Evolutionary conservation across 805 yeast genomes (phyloP), one percentile per base, ranked within the genome.

Genomic region (Candida yuanshanica): DNA sequence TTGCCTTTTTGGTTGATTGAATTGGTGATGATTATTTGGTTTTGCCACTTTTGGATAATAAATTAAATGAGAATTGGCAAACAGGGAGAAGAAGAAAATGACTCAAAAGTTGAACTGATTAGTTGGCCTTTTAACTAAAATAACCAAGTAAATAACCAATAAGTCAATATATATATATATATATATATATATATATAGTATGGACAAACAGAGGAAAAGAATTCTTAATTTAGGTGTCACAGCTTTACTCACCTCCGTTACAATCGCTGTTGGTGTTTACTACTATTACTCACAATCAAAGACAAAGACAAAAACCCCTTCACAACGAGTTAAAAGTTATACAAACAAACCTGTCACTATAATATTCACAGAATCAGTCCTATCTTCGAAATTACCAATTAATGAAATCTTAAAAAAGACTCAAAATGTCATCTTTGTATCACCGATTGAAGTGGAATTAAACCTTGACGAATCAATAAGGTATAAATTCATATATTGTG

Each of bases 401-500:
- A 40, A 39, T 20, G 59, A 56, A 14, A 55, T 58, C 3, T 33
- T 58, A n/a, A 22, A 16, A 1, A 43, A 55, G 37, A 52, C 59
- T 2, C 42, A 53, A 7, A 63, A 62, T 35, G 50, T 57, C 16
- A 73, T 68, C 3, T 36, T 65, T 1, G 45, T 70, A 2, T 49
- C 69, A 21, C 58, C 63, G 2, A 68, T 72, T 6, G 57, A 53
- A 5, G 42, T 56, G 22, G 26, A 50, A 4, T 12, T 46, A 16
- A 35, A 42, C 4, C 39, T 39, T 25, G 39, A 52, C 11, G 65
- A 69, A 38, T 49, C 73, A 11, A 69, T 77, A 2, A 20, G 11
- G 4, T 48, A 42, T 36, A 54, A 54, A 23, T 39, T 50, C 2
- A 52, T 54, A 11, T 62, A 61, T 36, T 72, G 79, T 37, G 70